These are phyloP conservation scores for Vigna nakashimae DNA, from an alignment of 306 rosid genomes.

Conservation along the genomic window DNA sequence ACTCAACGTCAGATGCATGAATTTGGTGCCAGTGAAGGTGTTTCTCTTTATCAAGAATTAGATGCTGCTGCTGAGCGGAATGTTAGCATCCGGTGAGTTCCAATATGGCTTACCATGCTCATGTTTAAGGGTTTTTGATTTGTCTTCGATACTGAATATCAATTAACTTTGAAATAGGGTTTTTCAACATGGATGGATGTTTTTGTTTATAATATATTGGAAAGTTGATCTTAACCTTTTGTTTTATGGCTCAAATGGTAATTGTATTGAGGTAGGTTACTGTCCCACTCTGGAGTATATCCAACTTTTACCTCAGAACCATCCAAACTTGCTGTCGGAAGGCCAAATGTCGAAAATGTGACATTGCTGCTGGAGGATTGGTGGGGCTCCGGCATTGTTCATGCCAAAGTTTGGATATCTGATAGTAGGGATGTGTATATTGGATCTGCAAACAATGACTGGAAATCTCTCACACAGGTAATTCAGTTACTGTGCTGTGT, in stretches of 20 bases:
- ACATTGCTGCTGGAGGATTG: constrained; percentile 69
- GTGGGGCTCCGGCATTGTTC: constrained; percentile 96
- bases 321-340: constrained; percentile 77
- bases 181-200: constrained; percentile 24
- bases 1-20: constrained; percentile 59
- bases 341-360: constrained; percentile 88
- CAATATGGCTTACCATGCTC: not conserved
- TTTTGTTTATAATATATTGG: not conserved
- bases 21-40: constrained; percentile 81
- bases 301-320: constrained; percentile 74
- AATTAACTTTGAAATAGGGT: constrained; percentile 7
- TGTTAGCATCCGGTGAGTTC: constrained; percentile 66
- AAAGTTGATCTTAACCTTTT: constrained; percentile 7
- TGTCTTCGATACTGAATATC: constrained; percentile 2
- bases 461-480: constrained; percentile 98
- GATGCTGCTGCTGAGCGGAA: constrained; percentile 79
- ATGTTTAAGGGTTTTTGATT: not conserved
- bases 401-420: constrained; percentile 95
- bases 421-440: constrained; percentile 73
- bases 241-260: constrained; percentile 27
- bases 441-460: constrained; percentile 96
- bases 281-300: constrained; percentile 91
- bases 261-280: constrained; percentile 56
- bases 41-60: constrained; percentile 66
- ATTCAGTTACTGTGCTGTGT: not conserved